These are phyloP conservation scores for Peronosclerospora sorghi DNA, from an alignment of 352 stramenopile species.

Conservation along the genomic window DNA sequence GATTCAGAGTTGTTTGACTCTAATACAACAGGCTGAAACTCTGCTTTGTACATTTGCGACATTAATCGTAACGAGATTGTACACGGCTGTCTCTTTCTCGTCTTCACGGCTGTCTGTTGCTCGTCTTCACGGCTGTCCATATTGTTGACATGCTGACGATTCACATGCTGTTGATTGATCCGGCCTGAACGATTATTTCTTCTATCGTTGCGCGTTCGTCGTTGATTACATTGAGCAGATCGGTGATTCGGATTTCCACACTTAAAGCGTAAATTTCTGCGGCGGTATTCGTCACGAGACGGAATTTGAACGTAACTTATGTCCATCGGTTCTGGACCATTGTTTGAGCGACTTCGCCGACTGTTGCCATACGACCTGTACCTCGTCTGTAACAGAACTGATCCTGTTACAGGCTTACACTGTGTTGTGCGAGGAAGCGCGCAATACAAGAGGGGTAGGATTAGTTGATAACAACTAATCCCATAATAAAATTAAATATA, in stretches of 20 bases:
- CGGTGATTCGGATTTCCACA: neutral
- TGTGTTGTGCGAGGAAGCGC: too few species aligned
- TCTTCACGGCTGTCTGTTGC: neutral
- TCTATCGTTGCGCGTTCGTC: neutral
- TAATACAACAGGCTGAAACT: neutral
- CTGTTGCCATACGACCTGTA: conserved; percentile 5
- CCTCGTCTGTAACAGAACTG: too few species aligned
- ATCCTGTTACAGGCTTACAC: too few species aligned
- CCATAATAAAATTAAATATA: too few species aligned
- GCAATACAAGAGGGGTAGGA: too few species aligned
- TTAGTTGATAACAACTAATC: too few species aligned
- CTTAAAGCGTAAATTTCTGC: conserved; percentile 7
- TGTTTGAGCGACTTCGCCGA: neutral
- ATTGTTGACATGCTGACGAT: neutral
- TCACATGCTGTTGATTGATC: neutral
- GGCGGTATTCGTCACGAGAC: conserved; percentile 3
- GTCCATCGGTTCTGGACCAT: conserved; percentile 8
- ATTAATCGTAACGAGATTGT: neutral
- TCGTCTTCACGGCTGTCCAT: neutral
- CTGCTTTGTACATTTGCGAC: neutral
- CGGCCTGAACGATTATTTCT: neutral
- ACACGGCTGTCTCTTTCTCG: neutral
- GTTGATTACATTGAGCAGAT: neutral
- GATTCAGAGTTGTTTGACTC: neutral
- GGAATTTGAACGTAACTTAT: conserved; percentile 4